Conservation (phyloP, 805 yeast species). For the Wilhelminamyces savonicus region DNA sequence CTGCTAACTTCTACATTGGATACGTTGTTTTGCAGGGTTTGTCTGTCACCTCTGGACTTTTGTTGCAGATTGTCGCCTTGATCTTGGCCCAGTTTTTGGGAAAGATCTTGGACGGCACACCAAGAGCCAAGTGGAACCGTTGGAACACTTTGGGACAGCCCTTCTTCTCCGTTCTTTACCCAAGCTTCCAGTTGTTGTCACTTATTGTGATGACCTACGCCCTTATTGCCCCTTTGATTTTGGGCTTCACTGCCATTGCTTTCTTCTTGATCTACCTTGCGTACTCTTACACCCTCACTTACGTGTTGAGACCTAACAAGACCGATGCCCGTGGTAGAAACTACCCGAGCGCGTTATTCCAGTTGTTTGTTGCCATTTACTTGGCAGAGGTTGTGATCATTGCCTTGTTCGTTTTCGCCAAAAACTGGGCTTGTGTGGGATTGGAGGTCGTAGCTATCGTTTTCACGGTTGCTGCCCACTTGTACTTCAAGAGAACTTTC, state of each 20-base stretch:
- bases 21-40: slow-evolving; percentile 21
- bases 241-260: slow-evolving; percentile 61
- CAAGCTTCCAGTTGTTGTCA: slow-evolving; percentile 66
- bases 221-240: slow-evolving; percentile 67
- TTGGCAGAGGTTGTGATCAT: slow-evolving; percentile 63
- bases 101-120: slow-evolving; percentile 71
- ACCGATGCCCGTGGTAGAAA: slow-evolving; percentile 65
- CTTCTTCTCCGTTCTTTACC: slow-evolving; percentile 79
- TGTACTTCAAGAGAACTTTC: slow-evolving; percentile 53
- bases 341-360: slow-evolving; percentile 68
- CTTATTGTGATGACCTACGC: slow-evolving; percentile 72
- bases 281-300: slow-evolving; percentile 54
- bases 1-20: slow-evolving; percentile 21
- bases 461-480: slow-evolving; percentile 54
- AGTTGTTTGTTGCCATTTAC: slow-evolving; percentile 65
- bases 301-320: slow-evolving; percentile 52
- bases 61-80: slow-evolving; percentile 44
- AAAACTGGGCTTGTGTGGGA: slow-evolving; percentile 74
- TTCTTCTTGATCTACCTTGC: slow-evolving; percentile 55
- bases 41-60: slow-evolving; percentile 15
- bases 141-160: slow-evolving; percentile 57
- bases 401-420: slow-evolving; percentile 69
- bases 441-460: slow-evolving; percentile 56
- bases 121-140: slow-evolving; percentile 87
- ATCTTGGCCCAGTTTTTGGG: slow-evolving; percentile 69